Evolutionary conservation across 169 alveolate species (phyloP), one percentile per base, ranked within the genome.

Genomic region (Eimeria acervulina): DNA sequence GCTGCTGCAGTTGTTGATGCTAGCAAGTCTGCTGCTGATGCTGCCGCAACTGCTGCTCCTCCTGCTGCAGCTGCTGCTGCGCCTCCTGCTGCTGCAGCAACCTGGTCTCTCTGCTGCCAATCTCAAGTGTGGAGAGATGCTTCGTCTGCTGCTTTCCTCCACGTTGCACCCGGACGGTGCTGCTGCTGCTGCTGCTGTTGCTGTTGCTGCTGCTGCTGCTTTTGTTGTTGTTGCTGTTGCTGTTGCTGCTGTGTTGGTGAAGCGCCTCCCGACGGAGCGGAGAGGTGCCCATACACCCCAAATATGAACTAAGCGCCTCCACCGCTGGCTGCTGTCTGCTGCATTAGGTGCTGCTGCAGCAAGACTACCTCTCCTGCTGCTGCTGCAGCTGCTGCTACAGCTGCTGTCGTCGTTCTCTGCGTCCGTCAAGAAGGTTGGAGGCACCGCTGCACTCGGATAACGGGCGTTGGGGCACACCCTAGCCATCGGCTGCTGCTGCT

Each of bases 261-360:
- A 38, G 42, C 52, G 44, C 47, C 8, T 7, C n/a, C 52, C n/a
- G n/a, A n/a, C n/a, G n/a, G n/a, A n/a, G n/a, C n/a, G n/a, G n/a
- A n/a, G 78, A 66, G 78, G 23, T 15, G 40, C n/a, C 17, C n/a
- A 21, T 1, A 26, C 10, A 63, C 74, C n/a, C 74, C 74, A 63
- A 38, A n/a, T 23, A 28, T 72, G 84, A 26, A 66, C 21, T 17
- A 59, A 21, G 68, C 68, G 40, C 13, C 78, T 15, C 36, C 78
- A 51, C 74, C 19, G 74, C 74, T 21, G 74, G 31, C 38, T 8
- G 42, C 19, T 38, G 12, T 38, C 84, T n/a, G 84, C 84, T n/a
- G 84, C 84, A 72, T 28, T 44, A n/a, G 84, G 52, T n/a, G 84
- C 84, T 72, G 84, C 84, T n/a, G 84, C 84, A 7, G 12, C 84